Percentiles rank a stretch among this genome's conserved stretches.
Evolutionary conservation across 2,329 filamentous ascomycete genomes (phyloP).

Genomic region (Aspergillus costaricaensis): DNA sequence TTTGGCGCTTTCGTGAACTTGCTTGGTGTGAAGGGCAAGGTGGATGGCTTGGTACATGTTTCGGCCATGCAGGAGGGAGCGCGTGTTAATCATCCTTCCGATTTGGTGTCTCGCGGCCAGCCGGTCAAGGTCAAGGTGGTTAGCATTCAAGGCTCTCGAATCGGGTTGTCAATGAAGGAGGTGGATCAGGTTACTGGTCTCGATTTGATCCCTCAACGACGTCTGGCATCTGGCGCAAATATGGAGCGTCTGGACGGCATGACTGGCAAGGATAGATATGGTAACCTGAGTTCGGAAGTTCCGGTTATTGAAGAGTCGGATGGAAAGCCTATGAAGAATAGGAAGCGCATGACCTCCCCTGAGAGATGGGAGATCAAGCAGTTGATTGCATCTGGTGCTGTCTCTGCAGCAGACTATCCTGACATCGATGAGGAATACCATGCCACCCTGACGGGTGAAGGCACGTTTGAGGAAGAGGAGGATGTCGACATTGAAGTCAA

Average conservation of each 20-base stretch:
- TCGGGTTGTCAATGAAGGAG: constrained; percentile 95
- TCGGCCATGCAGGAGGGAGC: constrained; percentile 83
- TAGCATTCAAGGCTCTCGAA: constrained; percentile 77
- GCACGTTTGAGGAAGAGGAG: constrained; percentile 87
- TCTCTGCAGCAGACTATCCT: constrained; percentile 89
- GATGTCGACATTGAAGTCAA: constrained; percentile 96
- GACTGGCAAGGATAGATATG: constrained; percentile 57
- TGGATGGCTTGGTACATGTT: constrained; percentile 91
- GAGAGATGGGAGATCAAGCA: constrained; percentile 98
- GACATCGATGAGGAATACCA: constrained; percentile 94
- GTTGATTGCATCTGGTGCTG: constrained; percentile 90
- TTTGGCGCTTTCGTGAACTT: constrained; percentile 95
- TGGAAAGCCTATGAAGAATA: constrained; percentile 61
- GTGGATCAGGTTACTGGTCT: constrained; percentile 87
- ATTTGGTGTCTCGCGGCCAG: constrained; percentile 78
- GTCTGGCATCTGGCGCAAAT: constrained; percentile 87
- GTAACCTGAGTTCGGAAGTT: constrained; percentile 54
- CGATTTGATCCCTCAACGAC: constrained; percentile 75
- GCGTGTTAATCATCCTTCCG: constrained; percentile 87
- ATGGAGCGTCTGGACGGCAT: constrained; percentile 73
- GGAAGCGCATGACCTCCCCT: constrained; percentile 93
- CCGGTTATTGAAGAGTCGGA: constrained; percentile 66
- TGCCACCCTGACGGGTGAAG: constrained; percentile 80
- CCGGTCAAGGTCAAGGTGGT: constrained; percentile 89
- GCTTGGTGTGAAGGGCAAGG: constrained; percentile 80